Evolutionary conservation across 2,329 filamentous ascomycete genomes (phyloP).

Genomic region (Penicillium hesseltinei): DNA sequence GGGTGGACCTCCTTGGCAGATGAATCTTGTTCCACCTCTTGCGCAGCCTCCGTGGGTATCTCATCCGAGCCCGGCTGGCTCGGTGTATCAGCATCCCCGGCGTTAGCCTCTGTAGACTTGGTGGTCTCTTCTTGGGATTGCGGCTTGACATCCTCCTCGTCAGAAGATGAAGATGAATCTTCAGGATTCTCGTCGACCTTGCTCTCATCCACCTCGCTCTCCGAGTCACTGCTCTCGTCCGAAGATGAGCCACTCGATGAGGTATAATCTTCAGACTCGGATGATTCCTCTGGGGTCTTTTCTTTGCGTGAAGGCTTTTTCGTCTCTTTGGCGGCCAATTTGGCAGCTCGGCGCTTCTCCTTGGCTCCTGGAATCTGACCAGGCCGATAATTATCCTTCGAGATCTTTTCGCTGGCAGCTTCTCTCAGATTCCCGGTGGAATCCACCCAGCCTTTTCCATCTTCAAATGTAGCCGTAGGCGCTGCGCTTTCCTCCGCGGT

Average conservation of each 20-base stretch:
- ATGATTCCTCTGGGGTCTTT: constrained; percentile 17
- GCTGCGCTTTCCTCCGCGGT: constrained; percentile 47
- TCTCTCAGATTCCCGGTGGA: constrained; percentile 69
- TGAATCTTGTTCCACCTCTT: constrained; percentile 18
- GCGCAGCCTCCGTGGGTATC: constrained; percentile 10
- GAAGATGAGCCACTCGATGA: constrained; percentile 38
- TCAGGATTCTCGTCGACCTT: constrained; percentile 18
- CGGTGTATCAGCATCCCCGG: background rate
- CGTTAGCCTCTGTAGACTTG: constrained; percentile 10
- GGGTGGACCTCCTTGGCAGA: constrained; percentile 68
- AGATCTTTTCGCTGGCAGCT: constrained; percentile 28
- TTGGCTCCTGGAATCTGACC: constrained; percentile 33
- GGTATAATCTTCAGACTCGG: constrained; percentile 35
- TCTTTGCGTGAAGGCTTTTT: constrained; percentile 12
- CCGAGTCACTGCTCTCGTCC: constrained; percentile 28
- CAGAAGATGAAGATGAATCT: constrained; percentile 29
- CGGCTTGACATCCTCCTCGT: constrained; percentile 20
- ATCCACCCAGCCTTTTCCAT: constrained; percentile 87
- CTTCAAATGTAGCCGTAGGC: constrained; percentile 65
- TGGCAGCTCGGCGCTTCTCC: constrained; percentile 26
- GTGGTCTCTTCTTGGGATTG: constrained; percentile 4
- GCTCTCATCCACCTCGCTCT: constrained; percentile 23
- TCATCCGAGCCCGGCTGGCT: constrained; percentile 10
- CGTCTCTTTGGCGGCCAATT: constrained; percentile 9
- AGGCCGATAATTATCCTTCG: constrained; percentile 30